Evolutionary conservation across 495 filamentous ascomycete genomes (phyloP).

Genomic region (Zalerion maritima): DNA sequence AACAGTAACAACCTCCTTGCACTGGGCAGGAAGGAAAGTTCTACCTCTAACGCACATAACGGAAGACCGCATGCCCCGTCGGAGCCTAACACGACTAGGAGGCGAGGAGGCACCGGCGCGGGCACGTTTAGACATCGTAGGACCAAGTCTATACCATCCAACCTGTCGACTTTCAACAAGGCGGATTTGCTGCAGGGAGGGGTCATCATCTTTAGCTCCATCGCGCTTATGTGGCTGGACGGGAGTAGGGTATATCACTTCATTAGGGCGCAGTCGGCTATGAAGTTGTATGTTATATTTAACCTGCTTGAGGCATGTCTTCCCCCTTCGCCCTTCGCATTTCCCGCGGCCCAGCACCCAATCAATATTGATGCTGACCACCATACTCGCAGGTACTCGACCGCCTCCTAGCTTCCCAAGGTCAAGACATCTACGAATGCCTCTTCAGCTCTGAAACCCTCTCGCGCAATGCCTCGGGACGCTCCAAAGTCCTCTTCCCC

Average conservation of each 20-base stretch:
- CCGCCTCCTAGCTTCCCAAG: constrained; percentile 73
- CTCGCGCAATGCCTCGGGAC: constrained; percentile 70
- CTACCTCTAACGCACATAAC: too few species aligned
- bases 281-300: constrained; percentile 98
- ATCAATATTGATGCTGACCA: constrained; percentile 2
- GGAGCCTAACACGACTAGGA: not conserved
- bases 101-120: constrained; percentile 5
- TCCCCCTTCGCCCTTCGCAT: not conserved
- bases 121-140: constrained; percentile 47
- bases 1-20: too few species aligned
- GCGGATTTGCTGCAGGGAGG: constrained; percentile 85
- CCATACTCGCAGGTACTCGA: constrained; percentile 49
- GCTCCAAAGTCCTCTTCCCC: constrained; percentile 83
- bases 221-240: constrained; percentile 79
- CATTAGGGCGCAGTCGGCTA: constrained; percentile 87
- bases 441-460: constrained; percentile 86
- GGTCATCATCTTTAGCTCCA: constrained; percentile 70
- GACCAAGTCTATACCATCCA: constrained; percentile 71
- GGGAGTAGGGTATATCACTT: constrained; percentile 97
- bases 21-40: too few species aligned
- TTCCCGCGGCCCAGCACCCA: too few species aligned
- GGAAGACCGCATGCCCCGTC: not conserved
- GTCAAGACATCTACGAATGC: constrained; percentile 92
- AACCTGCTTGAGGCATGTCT: constrained; percentile 72
- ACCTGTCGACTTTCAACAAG: constrained; percentile 74